Evolutionary conservation across 23 red algal species (phyloP), one percentile per base, ranked within the genome.

Genomic region (Chondrus crispus): DNA sequence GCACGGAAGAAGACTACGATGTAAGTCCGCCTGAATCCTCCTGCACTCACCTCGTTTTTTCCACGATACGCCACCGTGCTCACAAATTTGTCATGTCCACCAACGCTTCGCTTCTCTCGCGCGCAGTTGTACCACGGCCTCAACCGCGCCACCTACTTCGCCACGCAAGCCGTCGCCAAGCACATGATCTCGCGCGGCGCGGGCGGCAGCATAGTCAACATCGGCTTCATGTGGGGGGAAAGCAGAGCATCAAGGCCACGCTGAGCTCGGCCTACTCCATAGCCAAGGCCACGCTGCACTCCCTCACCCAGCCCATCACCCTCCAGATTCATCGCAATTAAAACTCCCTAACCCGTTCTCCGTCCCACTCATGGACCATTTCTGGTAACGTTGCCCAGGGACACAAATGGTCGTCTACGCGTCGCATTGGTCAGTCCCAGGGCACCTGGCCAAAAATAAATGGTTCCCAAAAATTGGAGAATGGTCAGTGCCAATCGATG

Each of bases 201-300:
- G n/a, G 54, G 36, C 19, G 88, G 88, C 20, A 58, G 44, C 35
- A 92, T 92, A 52, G 82, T 93, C 24, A 87, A 87, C 70, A 93
- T 87, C 18, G 89, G 80, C 2, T 93, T 77, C 78, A 93, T 93
- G 89, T 93, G 76, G 63, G 89, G n/a, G n/a, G 74, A 28, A 84
- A 46, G 10, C 81, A 84, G 49, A 77, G 49, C 18, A 93, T 84
- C 82, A 77, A 76, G 55, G 76, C 89, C 32, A 77, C 81, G 37
- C 66, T 51, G 62, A 77, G 84, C 18, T 74, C 62, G 2, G 89
- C 66, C 3, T 93, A 93, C 64, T 84, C 81, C 40, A 81, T 87
- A 20, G 75, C 89, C 18, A 93, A 93, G 69, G 89, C 89, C 41
- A 77, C 57, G n/a, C 76, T 93, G 35, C 62, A 85, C 33, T 55